phyloP scores from a whole-genome alignment of 2,329 filamentous ascomycete genomes.

The Nemania bipapillata region DNA sequence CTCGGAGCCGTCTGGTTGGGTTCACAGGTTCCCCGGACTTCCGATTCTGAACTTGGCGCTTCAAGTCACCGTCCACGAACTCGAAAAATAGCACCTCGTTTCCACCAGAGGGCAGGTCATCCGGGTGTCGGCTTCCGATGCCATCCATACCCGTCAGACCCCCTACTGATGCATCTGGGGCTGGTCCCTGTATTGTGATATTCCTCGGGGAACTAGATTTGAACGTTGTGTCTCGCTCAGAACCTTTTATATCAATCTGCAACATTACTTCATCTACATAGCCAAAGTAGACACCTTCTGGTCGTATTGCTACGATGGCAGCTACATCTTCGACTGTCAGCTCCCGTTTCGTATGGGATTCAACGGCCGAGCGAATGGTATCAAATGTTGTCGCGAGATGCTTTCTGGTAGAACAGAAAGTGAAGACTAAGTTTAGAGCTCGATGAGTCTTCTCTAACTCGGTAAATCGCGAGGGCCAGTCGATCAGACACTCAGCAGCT shows the following conservation, averaged over 20 bases:
- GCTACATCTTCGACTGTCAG: slow-evolving; percentile 83
- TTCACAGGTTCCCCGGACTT: slow-evolving; percentile 79
- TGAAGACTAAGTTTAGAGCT: slow-evolving; percentile 91
- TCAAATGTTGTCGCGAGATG: slow-evolving; percentile 92
- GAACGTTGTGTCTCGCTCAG: slow-evolving; percentile 72
- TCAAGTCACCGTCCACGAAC: slow-evolving; percentile 90
- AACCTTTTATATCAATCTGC: slow-evolving; percentile 79
- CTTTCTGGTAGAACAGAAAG: slow-evolving; percentile 92
- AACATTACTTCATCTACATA: slow-evolving; percentile 88
- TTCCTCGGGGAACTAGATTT: slow-evolving; percentile 66
- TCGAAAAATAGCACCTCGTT: slow-evolving; percentile 87
- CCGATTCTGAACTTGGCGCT: slow-evolving; percentile 76
- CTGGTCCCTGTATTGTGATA: slow-evolving; percentile 61
- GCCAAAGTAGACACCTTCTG: slow-evolving; percentile 80
- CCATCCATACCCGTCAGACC: slow-evolving; percentile 63
- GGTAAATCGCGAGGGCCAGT: slow-evolving; percentile 81
- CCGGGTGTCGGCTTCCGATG: slow-evolving; percentile 52
- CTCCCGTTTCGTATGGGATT: slow-evolving; percentile 78
- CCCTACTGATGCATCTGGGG: slow-evolving; percentile 67
- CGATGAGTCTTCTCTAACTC: slow-evolving; percentile 79
- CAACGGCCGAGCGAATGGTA: slow-evolving; percentile 84
- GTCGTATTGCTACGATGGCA: slow-evolving; percentile 79
- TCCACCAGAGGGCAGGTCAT: slow-evolving; percentile 52
- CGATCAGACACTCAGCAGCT: slow-evolving; percentile 53
- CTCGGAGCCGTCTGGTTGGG: slow-evolving; percentile 72